Evolutionary conservation across 83 land plant species (phyloP).

Genomic region (Isoetes engelmannii): DNA sequence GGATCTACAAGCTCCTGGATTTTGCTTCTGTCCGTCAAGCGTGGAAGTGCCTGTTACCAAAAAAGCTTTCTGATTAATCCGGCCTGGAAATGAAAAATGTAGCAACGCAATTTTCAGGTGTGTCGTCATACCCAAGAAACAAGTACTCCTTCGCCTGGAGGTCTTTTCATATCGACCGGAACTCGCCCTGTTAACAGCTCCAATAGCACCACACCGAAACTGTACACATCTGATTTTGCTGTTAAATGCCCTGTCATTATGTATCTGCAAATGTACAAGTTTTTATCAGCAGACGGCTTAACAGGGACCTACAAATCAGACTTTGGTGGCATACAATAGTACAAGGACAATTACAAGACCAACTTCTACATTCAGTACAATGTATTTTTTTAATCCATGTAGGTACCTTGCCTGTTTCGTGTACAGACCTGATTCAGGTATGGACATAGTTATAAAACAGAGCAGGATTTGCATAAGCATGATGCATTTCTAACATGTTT

Average conservation of each 20-base stretch:
- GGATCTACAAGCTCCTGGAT: conserved; percentile 18
- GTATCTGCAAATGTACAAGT: conserved; percentile 18
- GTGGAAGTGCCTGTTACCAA: conserved; percentile 17
- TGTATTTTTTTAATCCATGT: no score
- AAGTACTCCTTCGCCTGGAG: conserved; percentile 24
- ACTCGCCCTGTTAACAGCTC: conserved; percentile 22
- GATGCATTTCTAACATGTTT: no score
- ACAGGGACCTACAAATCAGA: no score
- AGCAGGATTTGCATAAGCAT: no score
- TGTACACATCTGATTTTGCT: conserved; percentile 20
- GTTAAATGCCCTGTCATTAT: conserved; percentile 23
- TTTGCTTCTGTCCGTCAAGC: conserved; percentile 16
- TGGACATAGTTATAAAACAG: no score
- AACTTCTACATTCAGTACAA: no score
- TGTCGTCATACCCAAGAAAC: conserved; percentile 26
- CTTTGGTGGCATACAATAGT: no score
- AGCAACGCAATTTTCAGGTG: background rate
- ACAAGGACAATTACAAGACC: no score
- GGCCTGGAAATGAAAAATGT: background rate
- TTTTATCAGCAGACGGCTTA: no score
- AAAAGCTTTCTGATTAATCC: background rate
- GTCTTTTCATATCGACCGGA: conserved; percentile 24
- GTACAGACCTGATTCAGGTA: no score
- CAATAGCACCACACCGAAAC: conserved; percentile 17
- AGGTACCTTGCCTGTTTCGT: no score